phyloP scores from a whole-genome alignment of 148 eudicot genomes.

The Spergularia bocconei region DNA sequence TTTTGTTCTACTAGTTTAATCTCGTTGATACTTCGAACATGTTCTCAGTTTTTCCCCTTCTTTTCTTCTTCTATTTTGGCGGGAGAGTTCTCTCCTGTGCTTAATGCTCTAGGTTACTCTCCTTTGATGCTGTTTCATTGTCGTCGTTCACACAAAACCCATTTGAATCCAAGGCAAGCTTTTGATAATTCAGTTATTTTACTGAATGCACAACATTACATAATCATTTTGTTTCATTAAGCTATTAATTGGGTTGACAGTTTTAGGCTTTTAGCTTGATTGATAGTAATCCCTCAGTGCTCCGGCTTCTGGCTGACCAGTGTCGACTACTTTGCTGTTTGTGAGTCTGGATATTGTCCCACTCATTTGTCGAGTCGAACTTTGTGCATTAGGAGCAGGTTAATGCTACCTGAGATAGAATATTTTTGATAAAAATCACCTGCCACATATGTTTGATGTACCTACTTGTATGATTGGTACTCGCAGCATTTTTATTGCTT shows the following conservation, averaged over 20 bases:
- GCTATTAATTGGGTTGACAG: not conserved
- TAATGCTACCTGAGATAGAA: not conserved
- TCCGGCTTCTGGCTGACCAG: not conserved
- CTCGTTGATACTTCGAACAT: not conserved
- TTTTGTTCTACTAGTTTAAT: not conserved
- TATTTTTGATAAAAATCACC: not conserved
- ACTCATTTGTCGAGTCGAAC: not conserved
- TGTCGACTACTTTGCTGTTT: not conserved
- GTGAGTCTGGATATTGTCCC: slow-evolving; percentile 1
- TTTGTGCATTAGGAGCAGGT: not conserved
- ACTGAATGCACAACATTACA: not conserved
- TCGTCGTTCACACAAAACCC: not conserved
- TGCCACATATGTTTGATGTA: not conserved
- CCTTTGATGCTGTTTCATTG: not conserved
- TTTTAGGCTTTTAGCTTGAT: not conserved
- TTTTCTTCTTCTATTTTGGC: no score
- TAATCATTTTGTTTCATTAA: not conserved
- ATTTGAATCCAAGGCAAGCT: not conserved
- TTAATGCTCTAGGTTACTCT: not conserved
- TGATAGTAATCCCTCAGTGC: not conserved
- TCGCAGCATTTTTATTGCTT: not conserved
- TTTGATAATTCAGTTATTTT: not conserved
- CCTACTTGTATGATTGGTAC: not conserved
- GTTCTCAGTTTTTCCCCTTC: no score
- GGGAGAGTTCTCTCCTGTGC: no score